Evolutionary conservation across 345 rosid genomes (phyloP), one percentile per base, ranked within the genome.

Genomic region (Iberis pinnata): DNA sequence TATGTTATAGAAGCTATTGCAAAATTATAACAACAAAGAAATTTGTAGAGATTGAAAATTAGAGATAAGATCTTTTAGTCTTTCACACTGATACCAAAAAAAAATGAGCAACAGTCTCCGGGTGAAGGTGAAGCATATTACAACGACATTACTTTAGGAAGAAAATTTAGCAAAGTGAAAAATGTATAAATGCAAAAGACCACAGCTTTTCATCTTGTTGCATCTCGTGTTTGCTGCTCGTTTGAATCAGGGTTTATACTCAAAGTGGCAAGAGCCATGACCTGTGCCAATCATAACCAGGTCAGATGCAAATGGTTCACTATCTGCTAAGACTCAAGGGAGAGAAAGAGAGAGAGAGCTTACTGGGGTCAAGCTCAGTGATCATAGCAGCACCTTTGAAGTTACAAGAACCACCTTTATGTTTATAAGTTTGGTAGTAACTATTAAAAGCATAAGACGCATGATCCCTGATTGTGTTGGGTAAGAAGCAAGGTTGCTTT

Each of bases 291-390:
- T 12, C 18, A 58, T 43, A 50, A 18, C 47, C 7, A 1, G 25
- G 18, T 65, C 53, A 57, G 46, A 25, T 12, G 7, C 11, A 10
- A 7, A 43, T 57, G 13, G 33, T 49, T 49, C 47, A 65, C 46
- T 18, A 49, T 56, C 38, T 19, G 8, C 22, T 32, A 31, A 8
- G 26, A 39, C n/a, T n/a, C n/a, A 2, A 41, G 29, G 17, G 37
- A 41, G 18, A 48, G 1, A 43, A 45, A 50, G 1, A 50, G 18
- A 16, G 41, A 49, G 54, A 48, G 41, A 52, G 31, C 84, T 73
- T 76, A 82, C 90, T 88, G 3, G 90, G 94, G 74, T 88, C 86
- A 39, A 78, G 78, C 40, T 79, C 84, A 4, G 94, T 84, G 53
- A 65, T 64, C 59, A 80, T 59, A 40, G 94, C 94, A 50, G 96